Evolutionary conservation across 768 basidiomycete genomes (phyloP).

Genomic region (Lactarius tabidus): DNA sequence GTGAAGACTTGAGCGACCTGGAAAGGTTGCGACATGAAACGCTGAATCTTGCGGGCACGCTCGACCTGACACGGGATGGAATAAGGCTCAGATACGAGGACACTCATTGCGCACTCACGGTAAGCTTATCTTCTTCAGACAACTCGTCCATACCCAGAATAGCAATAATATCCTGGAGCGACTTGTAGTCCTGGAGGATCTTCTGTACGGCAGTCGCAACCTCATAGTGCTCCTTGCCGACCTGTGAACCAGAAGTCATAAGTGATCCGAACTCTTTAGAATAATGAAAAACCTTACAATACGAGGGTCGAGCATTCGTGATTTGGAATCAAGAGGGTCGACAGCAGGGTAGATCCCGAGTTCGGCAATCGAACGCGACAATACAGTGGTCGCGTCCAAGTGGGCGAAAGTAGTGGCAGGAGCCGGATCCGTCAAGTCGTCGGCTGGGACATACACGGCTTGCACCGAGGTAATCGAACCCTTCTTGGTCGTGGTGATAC

Average conservation of each 20-base stretch:
- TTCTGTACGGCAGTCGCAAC: conserved; percentile 96
- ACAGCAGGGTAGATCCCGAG: conserved; percentile 99
- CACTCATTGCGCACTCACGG: conserved; percentile 50
- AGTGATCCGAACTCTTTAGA: neutral
- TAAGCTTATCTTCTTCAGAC: conserved; percentile 99
- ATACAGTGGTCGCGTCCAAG: conserved; percentile 99
- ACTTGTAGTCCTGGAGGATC: conserved; percentile 96
- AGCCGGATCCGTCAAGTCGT: conserved; percentile 99
- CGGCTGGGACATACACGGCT: conserved; percentile 99
- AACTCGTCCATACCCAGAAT: conserved; percentile 99
- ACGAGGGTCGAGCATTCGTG: conserved; percentile 99
- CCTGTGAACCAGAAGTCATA: conserved; percentile 36
- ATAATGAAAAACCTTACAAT: conserved; percentile 54
- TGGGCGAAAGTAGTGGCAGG: conserved; percentile 99
- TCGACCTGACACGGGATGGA: conserved; percentile 59
- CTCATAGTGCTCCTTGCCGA: conserved; percentile 91
- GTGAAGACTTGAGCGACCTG: conserved; percentile 99
- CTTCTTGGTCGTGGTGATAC: conserved; percentile 99
- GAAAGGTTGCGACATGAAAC: conserved; percentile 99
- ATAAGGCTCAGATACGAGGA: neutral
- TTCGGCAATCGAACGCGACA: conserved; percentile 98
- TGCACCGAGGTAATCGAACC: conserved; percentile 99
- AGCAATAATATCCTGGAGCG: conserved; percentile 98
- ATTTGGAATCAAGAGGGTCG: conserved; percentile 99
- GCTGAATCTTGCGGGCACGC: conserved; percentile 96